phyloP scores from a whole-genome alignment of 495 filamentous ascomycete genomes.

The Staphylotrichum tortipilum region DNA sequence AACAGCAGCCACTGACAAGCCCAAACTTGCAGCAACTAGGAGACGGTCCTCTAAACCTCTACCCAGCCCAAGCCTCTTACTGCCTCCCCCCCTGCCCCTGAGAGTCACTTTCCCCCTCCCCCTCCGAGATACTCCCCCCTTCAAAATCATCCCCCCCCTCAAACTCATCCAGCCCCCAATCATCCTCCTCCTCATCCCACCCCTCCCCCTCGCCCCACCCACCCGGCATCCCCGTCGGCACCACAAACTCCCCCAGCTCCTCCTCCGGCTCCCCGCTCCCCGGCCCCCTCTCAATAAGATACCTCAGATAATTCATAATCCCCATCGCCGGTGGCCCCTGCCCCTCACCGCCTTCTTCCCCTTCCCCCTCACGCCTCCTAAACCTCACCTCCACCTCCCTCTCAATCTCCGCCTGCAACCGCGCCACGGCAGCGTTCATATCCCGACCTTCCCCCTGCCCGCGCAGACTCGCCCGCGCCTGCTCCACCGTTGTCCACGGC shows the following conservation, averaged over 20 bases:
- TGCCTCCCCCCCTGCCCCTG: background rate
- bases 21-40: background rate
- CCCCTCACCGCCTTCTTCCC: background rate
- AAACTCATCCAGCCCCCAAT: background rate
- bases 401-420: background rate
- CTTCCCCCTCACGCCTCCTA: background rate
- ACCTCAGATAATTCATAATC: background rate
- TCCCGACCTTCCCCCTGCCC: background rate
- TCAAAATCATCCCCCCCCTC: conserved; percentile 9
- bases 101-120: background rate
- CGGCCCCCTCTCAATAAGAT: background rate
- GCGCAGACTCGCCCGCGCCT: background rate
- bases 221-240: background rate
- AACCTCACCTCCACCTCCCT: background rate
- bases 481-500: conserved; percentile 18
- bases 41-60: too few relatives aligned
- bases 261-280: background rate
- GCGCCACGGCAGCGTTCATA: background rate
- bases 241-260: background rate
- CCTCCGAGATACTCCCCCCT: background rate
- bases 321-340: background rate
- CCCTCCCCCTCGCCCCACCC: conserved; percentile 6
- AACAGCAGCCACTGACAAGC: too few relatives aligned
- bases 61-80: background rate
- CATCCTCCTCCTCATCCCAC: conserved; percentile 1